Conservation (phyloP, 2,329 filamentous ascomycete species). For the Aspergillus candidus region DNA sequence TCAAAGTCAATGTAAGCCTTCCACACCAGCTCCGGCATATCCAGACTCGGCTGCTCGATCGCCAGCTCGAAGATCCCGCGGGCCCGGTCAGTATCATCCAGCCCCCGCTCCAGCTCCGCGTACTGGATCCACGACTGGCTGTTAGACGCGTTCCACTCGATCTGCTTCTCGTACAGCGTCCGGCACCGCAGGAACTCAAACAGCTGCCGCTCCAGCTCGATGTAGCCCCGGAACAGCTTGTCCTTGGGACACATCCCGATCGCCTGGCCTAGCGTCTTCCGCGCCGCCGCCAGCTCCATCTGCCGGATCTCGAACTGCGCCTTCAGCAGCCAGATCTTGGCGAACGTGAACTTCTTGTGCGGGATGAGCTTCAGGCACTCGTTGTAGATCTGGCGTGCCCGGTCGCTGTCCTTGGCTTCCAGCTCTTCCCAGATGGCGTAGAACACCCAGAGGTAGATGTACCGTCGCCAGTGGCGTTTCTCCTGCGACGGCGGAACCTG, state of each 20-base stretch:
- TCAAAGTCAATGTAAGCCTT: conserved; percentile 99
- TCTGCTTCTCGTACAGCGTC: conserved; percentile 86
- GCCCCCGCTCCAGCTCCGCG: conserved; percentile 81
- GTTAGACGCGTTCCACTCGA: conserved; percentile 86
- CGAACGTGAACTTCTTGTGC: conserved; percentile 95
- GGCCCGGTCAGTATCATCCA: conserved; percentile 83
- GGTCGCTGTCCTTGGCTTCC: conserved; percentile 68
- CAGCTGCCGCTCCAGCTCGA: conserved; percentile 84
- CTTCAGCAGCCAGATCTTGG: conserved; percentile 91
- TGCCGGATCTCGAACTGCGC: conserved; percentile 92
- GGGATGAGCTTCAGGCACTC: conserved; percentile 83
- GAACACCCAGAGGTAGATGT: conserved; percentile 97
- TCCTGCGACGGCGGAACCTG: conserved; percentile 93
- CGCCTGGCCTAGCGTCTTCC: conserved; percentile 82
- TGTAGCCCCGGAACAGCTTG: conserved; percentile 87
- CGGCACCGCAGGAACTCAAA: conserved; percentile 92
- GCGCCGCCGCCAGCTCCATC: conserved; percentile 68
- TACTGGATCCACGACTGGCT: conserved; percentile 95
- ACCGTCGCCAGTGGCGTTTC: conserved; percentile 93
- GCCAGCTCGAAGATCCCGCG: conserved; percentile 90
- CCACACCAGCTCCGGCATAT: conserved; percentile 98
- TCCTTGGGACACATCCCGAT: conserved; percentile 96
- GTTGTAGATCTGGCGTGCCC: conserved; percentile 83
- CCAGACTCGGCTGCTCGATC: conserved; percentile 71
- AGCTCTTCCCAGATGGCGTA: conserved; percentile 95